A percentile compares a stretch with the other conserved stretches of the same genome.
These are phyloP conservation scores for Aspergillus pseudonomiae DNA, from an alignment of 2,329 filamentous ascomycete species.

Conservation along the genomic window DNA sequence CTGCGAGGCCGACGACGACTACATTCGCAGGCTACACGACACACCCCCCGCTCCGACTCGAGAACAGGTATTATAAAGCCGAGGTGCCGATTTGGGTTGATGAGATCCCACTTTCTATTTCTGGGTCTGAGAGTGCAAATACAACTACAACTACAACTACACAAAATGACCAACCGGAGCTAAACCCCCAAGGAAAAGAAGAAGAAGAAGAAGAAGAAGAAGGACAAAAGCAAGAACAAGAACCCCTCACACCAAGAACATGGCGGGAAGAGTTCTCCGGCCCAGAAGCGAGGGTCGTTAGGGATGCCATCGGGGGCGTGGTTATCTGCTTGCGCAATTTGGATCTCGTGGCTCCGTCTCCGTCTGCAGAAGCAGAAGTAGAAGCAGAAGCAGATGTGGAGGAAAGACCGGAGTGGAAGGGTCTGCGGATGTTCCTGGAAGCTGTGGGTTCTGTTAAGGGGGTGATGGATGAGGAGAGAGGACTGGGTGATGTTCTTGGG, in stretches of 20 bases:
- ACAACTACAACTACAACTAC: too few relatives aligned
- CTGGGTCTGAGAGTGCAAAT: too few relatives aligned
- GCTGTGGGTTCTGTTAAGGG: slow-evolving; percentile 42
- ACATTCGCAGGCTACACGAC: slow-evolving; percentile 51
- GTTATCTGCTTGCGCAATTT: slow-evolving; percentile 42
- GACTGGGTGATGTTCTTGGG: slow-evolving; percentile 41
- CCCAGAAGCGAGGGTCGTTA: slow-evolving; percentile 45
- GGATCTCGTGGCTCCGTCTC: neutral
- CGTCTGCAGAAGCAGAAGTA: neutral
- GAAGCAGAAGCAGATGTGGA: slow-evolving; percentile 6
- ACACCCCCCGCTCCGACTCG: slow-evolving; percentile 44
- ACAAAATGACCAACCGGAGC: neutral
- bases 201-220: neutral
- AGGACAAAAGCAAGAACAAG: neutral
- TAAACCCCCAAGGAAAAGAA: neutral
- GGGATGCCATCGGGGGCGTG: slow-evolving; percentile 49
- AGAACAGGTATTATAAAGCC: slow-evolving; percentile 48
- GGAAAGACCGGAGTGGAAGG: slow-evolving; percentile 25
- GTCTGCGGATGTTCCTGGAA: slow-evolving; percentile 37
- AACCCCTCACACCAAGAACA: slow-evolving; percentile 18
- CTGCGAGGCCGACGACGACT: neutral
- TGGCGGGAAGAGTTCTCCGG: slow-evolving; percentile 48
- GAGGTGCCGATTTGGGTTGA: slow-evolving; percentile 53
- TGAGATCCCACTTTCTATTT: slow-evolving; percentile 38
- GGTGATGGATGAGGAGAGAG: slow-evolving; percentile 46